Conservation (phyloP, 331 rosid species). For the Rosa hybrid region DNA sequence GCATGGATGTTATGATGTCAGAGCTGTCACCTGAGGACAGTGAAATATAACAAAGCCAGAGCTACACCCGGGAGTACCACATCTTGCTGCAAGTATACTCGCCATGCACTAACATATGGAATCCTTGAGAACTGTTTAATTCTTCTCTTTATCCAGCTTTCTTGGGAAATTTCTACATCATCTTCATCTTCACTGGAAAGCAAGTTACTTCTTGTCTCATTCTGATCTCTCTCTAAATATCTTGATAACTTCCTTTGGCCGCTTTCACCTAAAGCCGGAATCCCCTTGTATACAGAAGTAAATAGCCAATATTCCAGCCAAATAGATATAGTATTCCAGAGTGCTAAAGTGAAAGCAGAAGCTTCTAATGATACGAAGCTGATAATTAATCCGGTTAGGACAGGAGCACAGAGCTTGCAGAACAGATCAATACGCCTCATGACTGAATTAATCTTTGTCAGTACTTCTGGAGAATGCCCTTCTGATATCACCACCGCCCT, state of each 20-base stretch:
- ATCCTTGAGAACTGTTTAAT: slow-evolving; percentile 26
- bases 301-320: slow-evolving; percentile 87
- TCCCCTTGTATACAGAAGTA: slow-evolving; percentile 66
- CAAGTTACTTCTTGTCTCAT: slow-evolving; percentile 29
- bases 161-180: slow-evolving; percentile 14
- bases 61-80: slow-evolving; percentile 74
- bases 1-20: too few species aligned
- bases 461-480: slow-evolving; percentile 56
- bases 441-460: slow-evolving; percentile 66
- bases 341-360: slow-evolving; percentile 74
- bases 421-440: slow-evolving; percentile 79
- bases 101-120: slow-evolving; percentile 72
- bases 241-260: slow-evolving; percentile 52
- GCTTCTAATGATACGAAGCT: slow-evolving; percentile 77
- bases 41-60: slow-evolving; percentile 72
- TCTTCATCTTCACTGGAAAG: slow-evolving; percentile 20
- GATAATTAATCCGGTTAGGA: slow-evolving; percentile 30
- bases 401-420: slow-evolving; percentile 53
- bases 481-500: slow-evolving; percentile 57
- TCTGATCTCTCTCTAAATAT: slow-evolving; percentile 29
- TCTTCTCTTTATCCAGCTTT: slow-evolving; percentile 27
- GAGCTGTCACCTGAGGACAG: slow-evolving; percentile 69
- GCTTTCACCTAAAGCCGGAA: slow-evolving; percentile 63
- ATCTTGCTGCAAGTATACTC: slow-evolving; percentile 68
- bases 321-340: slow-evolving; percentile 66